phyloP scores from a whole-genome alignment of 495 filamentous ascomycete genomes.

The Tetracladium marchalianum region DNA sequence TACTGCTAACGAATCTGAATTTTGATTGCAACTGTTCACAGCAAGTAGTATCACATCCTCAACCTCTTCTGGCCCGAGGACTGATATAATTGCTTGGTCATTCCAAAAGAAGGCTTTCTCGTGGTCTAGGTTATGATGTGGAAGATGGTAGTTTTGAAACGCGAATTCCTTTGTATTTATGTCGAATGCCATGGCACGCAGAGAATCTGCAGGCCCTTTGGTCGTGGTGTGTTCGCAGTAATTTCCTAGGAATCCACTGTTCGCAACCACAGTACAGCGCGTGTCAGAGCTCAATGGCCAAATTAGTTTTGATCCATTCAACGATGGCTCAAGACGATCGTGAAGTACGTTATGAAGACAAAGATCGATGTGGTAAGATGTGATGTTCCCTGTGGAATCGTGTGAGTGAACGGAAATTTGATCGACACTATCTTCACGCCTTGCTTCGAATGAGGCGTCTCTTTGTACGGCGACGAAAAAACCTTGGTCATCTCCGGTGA shows the following conservation, averaged over 20 bases:
- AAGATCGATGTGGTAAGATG: not conserved
- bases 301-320: not conserved
- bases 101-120: not conserved
- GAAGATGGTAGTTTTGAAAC: not conserved
- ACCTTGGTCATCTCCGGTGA: no score
- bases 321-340: not conserved
- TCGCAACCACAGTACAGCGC: no score
- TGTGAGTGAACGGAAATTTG: not conserved
- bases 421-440: no score
- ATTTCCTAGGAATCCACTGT: no score
- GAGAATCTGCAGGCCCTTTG: not conserved
- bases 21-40: not conserved
- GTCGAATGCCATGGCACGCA: slow-evolving; percentile 1
- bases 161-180: not conserved
- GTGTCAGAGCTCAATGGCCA: no score
- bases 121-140: not conserved
- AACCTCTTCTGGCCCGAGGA: not conserved
- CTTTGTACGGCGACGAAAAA: no score
- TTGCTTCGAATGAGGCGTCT: no score
- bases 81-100: not conserved
- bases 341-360: not conserved
- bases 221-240: not conserved
- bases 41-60: not conserved
- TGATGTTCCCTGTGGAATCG: not conserved
- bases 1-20: not conserved